Evolutionary conservation across 345 rosid genomes (phyloP), one percentile per base, ranked within the genome.

Genomic region (Linum tenue): DNA sequence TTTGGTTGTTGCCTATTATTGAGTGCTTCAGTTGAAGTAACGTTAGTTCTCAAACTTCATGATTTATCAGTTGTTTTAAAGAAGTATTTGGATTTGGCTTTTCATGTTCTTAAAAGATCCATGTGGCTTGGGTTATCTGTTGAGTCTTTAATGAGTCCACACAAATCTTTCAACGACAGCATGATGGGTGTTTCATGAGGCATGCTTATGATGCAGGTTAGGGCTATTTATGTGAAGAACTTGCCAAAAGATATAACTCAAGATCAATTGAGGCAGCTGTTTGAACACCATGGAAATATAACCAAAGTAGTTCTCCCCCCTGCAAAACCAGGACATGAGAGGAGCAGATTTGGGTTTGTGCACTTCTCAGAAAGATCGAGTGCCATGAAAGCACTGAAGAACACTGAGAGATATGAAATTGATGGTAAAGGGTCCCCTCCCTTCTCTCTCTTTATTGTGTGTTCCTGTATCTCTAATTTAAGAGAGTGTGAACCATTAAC

Each of bases 301-400:
- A 74, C 71, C 16, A 74, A 70, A 67, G 78, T 74, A 59, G 78
- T 74, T 62, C 65, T 74, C 10, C 78, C 78, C 38, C 78, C 78
- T 48, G 78, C 78, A 66, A 74, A 74, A 70, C 65, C 74, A 35
- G 78, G 78, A 44, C 78, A 74, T 70, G 78, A 74, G 66, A 66
- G 55, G 70, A 74, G 71, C 74, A 70, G 74, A 59, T 74, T 43
- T 70, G 78, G 71, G 62, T 74, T 74, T 70, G 78, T 74, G 64
- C 78, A 74, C 50, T 74, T 74, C 66, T 64, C 68, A 35, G 78
- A 74, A 65, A 69, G 78, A 48, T 74, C 78, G 35, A 66, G 74
- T 74, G 65, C 71, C 64, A 74, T 74, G 78, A 74, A 74, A 59
- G 78, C 78, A 66, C 55, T 74, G 66, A 74, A 74, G 67, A 74